These are phyloP conservation scores for Orobanche coerulescens DNA, from an alignment of 257 asterid genomes.

Conservation along the genomic window DNA sequence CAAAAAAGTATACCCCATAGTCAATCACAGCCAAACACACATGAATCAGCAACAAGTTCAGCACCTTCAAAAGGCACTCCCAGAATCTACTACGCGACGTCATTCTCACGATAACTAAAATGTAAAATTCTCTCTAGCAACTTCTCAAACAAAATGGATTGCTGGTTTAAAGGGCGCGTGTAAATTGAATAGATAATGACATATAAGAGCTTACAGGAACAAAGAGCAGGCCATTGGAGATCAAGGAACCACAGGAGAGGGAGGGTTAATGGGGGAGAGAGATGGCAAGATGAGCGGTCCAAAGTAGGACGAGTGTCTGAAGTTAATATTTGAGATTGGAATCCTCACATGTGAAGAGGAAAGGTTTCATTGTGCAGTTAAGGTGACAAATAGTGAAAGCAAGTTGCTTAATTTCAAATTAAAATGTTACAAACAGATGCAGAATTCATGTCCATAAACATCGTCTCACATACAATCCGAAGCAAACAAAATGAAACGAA, in stretches of 20 bases:
- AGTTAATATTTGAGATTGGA: no score
- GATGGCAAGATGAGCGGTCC: background rate
- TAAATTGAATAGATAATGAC: background rate
- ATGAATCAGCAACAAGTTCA: conserved; percentile 54
- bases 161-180: background rate
- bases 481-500: conserved; percentile 13
- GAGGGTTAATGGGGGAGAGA: background rate
- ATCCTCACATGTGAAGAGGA: no score
- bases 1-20: conserved; percentile 67
- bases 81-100: conserved; percentile 71
- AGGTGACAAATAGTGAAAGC: no score
- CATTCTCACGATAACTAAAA: conserved; percentile 27
- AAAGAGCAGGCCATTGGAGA: background rate
- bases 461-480: background rate
- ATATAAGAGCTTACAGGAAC: background rate
- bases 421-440: conserved; percentile 11
- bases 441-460: background rate
- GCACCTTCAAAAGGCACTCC: conserved; percentile 64
- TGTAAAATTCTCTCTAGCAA: background rate
- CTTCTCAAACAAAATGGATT: background rate
- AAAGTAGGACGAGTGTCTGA: no score
- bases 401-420: conserved; percentile 9
- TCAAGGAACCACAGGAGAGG: background rate
- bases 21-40: conserved; percentile 75
- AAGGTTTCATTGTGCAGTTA: no score